Evolutionary conservation across 164 flowering plant genomes (phyloP).

Genomic region (Aristolochia fimbriata): DNA sequence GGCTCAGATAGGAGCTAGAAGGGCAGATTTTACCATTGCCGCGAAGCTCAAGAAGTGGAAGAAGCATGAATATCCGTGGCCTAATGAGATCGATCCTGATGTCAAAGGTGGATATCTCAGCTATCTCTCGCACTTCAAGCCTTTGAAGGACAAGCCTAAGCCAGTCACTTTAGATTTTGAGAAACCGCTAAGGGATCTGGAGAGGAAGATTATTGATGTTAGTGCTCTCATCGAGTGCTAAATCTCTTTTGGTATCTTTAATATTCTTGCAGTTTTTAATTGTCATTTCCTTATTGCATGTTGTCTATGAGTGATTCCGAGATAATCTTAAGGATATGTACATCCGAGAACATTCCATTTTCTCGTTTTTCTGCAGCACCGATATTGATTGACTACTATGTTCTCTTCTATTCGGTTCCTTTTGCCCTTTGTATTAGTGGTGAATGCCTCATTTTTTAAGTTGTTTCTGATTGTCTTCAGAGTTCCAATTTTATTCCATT

Average conservation of each 20-base stretch:
- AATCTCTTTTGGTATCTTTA: background rate
- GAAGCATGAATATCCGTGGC: conserved; percentile 84
- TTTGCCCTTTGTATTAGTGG: too few relatives aligned
- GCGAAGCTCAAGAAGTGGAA: conserved; percentile 66
- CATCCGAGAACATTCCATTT: too few relatives aligned
- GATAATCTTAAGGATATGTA: background rate
- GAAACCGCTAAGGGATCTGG: conserved; percentile 74
- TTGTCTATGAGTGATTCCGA: background rate
- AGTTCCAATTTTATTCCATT: background rate
- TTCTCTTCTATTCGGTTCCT: too few relatives aligned
- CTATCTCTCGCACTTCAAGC: conserved; percentile 80
- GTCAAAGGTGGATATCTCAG: conserved; percentile 63
- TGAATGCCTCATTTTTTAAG: too few relatives aligned
- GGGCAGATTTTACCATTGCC: conserved; percentile 23
- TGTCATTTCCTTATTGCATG: background rate
- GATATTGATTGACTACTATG: too few relatives aligned
- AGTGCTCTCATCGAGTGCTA: conserved; percentile 5
- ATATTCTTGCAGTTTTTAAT: background rate
- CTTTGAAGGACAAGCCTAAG: conserved; percentile 72
- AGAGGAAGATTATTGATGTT: conserved; percentile 76
- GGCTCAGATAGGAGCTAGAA: conserved; percentile 21
- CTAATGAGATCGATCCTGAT: conserved; percentile 62
- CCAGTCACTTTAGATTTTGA: conserved; percentile 78
- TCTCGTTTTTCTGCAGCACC: too few relatives aligned
- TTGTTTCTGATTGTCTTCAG: too few relatives aligned